Conservation (phyloP, 163 green algal species). For the Coccomyxa subellipsoidea region DNA sequence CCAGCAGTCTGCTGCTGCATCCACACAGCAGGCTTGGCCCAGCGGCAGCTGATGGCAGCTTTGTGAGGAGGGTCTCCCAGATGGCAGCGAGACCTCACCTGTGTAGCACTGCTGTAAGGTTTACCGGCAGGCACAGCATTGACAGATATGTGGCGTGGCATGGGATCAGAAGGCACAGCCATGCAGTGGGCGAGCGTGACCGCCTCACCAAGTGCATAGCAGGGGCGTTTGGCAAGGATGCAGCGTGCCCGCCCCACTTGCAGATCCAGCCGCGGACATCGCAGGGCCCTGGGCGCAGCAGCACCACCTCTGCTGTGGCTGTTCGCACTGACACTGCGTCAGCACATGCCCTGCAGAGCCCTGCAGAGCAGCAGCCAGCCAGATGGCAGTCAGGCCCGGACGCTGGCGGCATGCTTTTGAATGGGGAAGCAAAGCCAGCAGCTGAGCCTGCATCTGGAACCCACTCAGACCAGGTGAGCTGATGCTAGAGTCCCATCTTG, state of each 20-base stretch:
- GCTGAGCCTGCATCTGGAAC: no score
- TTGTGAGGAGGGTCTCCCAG: not conserved
- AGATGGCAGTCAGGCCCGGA: not conserved
- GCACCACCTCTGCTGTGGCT: not conserved
- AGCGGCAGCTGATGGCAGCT: not conserved
- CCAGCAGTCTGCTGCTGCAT: not conserved
- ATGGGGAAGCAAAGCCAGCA: not conserved
- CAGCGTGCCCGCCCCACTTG: not conserved
- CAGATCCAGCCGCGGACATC: not conserved
- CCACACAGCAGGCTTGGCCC: not conserved
- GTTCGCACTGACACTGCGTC: not conserved
- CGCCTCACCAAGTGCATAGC: not conserved
- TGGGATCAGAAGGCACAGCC: not conserved
- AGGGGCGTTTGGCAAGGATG: not conserved
- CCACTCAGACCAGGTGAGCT: not conserved
- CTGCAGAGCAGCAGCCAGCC: not conserved
- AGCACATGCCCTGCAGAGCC: not conserved
- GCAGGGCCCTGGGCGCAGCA: not conserved
- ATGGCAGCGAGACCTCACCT: not conserved
- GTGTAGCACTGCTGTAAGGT: not conserved
- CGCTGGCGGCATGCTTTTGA: not conserved
- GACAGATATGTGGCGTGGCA: not conserved
- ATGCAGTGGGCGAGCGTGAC: not conserved
- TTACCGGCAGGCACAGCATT: not conserved
- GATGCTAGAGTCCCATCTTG: no score